Conservation (phyloP, 306 rosid species). For the Quillaja saponaria region DNA sequence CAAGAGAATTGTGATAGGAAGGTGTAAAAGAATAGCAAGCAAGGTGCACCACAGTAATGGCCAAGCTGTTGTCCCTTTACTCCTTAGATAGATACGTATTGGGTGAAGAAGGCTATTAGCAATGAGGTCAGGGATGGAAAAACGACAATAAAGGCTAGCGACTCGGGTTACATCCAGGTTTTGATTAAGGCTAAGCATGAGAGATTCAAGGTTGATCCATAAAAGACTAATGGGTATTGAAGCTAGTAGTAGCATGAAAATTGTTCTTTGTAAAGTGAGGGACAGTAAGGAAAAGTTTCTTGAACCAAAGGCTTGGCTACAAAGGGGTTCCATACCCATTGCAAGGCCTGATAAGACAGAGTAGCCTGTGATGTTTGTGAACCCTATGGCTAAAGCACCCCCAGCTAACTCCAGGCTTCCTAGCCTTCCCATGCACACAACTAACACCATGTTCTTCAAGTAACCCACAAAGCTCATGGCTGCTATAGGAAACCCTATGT, state of each 20-base stretch:
- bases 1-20: constrained; percentile 55
- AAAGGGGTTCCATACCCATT: constrained; percentile 80
- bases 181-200: constrained; percentile 64
- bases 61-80: constrained; percentile 69
- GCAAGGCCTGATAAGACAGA: constrained; percentile 73
- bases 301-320: constrained; percentile 78
- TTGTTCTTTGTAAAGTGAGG: constrained; percentile 56
- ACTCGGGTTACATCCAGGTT: constrained; percentile 55
- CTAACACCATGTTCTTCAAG: constrained; percentile 66
- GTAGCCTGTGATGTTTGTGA: constrained; percentile 80
- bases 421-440: constrained; percentile 74
- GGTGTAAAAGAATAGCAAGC: constrained; percentile 53
- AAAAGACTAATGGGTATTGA: constrained; percentile 63
- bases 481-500: constrained; percentile 73
- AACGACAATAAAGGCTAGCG: constrained; percentile 65
- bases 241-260: constrained; percentile 51
- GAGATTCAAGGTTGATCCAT: constrained; percentile 71
- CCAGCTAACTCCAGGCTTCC: constrained; percentile 77
- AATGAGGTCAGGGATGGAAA: constrained; percentile 76
- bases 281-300: constrained; percentile 48
- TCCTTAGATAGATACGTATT: constrained; percentile 64
- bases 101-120: constrained; percentile 75
- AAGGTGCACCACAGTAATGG: constrained; percentile 68
- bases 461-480: constrained; percentile 69
- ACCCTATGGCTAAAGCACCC: constrained; percentile 76